Evolutionary conservation across 2,329 filamentous ascomycete genomes (phyloP), one percentile per base, ranked within the genome.

Genomic region (Sporothrix globosa): DNA sequence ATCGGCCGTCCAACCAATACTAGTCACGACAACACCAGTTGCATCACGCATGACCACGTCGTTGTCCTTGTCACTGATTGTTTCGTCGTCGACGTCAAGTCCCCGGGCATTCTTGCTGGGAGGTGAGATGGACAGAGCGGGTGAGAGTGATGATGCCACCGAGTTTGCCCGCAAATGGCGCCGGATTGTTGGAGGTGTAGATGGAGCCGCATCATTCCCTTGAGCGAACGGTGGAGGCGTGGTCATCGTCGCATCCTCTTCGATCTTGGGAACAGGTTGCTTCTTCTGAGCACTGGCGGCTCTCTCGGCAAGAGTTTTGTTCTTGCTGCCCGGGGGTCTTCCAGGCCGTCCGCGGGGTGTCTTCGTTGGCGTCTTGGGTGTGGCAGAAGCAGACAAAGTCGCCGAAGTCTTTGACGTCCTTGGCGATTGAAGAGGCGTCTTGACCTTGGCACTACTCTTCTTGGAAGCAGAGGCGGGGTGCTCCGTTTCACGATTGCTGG

Each of bases 301-400:
- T 14, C 68, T 72, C 19, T 50, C 65, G 2, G 61, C 50, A 24
- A 30, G 21, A 21, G 69, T 67, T 41, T 60, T 70, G 41, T 60
- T 58, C 56, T 61, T 72, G 63, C 68, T 72, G 56, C 68, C 68
- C 4, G 56, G 48, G 34, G 67, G 70, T 60, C 67, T 50, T 4
- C 65, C 69, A n/a, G 53, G 63, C 7, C 30, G n/a, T 3, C 60
- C 39, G 14, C 67, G 41, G n/a, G 50, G 17, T 1, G 50, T 56
- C 56, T 68, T 68, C 6, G 69, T 69, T 10, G 72, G 67, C n/a
- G 72, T 70, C 56, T 68, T 70, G 10, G 70, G 68, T 2, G 72
- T 19, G 27, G 52, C 56, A 27, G 44, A 21, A 17, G 58, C 56
- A 27, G 44, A 21, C 17, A 39, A 46, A 11, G 41, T 21, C 13